Evolutionary conservation across 2,329 filamentous ascomycete species (phyloP), one percentile per base, ranked within the genome.

Genomic region (Elsinoe batatas): DNA sequence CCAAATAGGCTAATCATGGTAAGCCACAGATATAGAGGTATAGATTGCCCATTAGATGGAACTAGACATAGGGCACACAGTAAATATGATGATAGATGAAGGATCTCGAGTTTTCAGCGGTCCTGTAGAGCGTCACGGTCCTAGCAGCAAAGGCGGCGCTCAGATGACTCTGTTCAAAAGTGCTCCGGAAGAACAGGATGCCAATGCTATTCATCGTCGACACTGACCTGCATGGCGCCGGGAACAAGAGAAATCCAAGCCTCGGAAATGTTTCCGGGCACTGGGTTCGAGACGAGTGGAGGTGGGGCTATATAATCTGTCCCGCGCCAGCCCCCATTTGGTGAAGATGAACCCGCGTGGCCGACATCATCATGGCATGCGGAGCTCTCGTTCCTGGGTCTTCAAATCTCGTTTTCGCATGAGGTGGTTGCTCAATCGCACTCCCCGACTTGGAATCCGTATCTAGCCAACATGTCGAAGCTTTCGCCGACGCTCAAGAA

Each of bases 401-500:
- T 26, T 26, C 22, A 26, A 26, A 26, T 6, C 22, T 26, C 22
- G 6, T 26, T 26, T 26, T 26, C 6, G 22, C 22, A 6, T 30
- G 26, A 30, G 26, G 26, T 8, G 26, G 2, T 30, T 8, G 8
- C 26, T 30, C 7, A 8, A 8, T 30, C 8, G 26, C 26, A 30
- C 26, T 30, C 8, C 26, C 7, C 7, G 7, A 8, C 26, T 30
- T 30, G 26, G 8, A 2, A 5, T 30, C 7, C 7, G 26, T 30
- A 30, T 30, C 2, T 30, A 8, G 7, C 37, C 37, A 70, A 64
- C 62, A 89, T 88, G 85, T 83, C 85, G 5, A 90, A 87, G 68
- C 77, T 91, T 17, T 87, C 85, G 1, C 75, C 79, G 1, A 72
- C 80, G 50, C 76, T 91, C 62, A 91, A 90, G 71, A 77, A 81